A percentile compares a stretch with the other conserved stretches of the same genome.
Conservation (phyloP, 148 eudicot genomes). For the Selenicereus undatus region DNA sequence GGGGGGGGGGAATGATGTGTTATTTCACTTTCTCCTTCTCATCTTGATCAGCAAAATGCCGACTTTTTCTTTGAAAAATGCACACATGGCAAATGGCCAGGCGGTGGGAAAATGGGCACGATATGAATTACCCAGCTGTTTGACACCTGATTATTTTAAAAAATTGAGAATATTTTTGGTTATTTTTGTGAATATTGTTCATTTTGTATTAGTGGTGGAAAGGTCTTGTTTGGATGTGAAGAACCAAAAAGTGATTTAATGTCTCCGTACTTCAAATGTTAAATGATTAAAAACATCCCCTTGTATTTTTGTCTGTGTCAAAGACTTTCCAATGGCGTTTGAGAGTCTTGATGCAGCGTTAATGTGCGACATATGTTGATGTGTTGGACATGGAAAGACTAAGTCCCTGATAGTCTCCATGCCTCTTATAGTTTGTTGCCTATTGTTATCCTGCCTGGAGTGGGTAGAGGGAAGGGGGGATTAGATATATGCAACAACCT, state of each 20-base stretch:
- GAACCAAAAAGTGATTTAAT: background rate
- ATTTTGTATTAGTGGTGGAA: background rate
- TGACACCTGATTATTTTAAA: too few relatives aligned
- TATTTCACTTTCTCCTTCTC: too few relatives aligned
- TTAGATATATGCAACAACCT: background rate
- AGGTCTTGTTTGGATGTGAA: background rate
- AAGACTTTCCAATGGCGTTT: background rate
- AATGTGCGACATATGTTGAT: background rate
- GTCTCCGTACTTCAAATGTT: background rate
- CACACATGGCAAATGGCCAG: too few relatives aligned
- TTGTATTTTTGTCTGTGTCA: background rate
- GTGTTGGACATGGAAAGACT: background rate
- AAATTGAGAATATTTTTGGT: too few relatives aligned
- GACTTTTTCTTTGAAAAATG: too few relatives aligned
- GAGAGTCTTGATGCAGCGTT: background rate
- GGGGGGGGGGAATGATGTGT: too few relatives aligned
- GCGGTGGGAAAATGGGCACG: too few relatives aligned
- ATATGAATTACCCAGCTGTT: too few relatives aligned
- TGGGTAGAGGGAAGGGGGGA: background rate
- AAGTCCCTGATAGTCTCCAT: background rate
- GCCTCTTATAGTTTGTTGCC: too few relatives aligned
- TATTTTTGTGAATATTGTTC: background rate
- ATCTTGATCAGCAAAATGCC: too few relatives aligned
- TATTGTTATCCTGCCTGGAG: too few relatives aligned
- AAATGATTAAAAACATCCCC: background rate